Conservation (phyloP, 192 early-diverging fungal species). For the Entomortierella chlamydospora region DNA sequence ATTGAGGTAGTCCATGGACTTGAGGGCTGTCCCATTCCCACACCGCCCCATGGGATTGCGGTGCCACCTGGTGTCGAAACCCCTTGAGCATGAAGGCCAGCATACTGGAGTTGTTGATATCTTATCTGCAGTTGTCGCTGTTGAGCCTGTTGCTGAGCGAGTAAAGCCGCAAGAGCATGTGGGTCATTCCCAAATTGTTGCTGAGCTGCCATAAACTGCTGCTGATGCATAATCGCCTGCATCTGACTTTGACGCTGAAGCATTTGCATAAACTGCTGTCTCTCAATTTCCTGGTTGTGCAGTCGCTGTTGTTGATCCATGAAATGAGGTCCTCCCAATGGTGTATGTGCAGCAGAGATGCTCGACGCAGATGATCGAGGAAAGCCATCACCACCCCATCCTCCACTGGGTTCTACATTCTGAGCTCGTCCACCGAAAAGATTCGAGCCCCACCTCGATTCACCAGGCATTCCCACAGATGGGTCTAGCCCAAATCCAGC, state of each 20-base stretch:
- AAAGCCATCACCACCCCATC: conserved; percentile 42
- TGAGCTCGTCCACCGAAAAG: conserved; percentile 16
- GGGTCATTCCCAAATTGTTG: conserved; percentile 51
- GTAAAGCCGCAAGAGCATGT: conserved; percentile 32
- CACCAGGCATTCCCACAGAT: conserved; percentile 6
- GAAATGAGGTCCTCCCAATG: conserved; percentile 30
- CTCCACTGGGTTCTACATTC: conserved; percentile 7
- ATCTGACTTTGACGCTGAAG: conserved; percentile 46
- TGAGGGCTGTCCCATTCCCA: conserved; percentile 33
- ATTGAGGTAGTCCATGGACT: conserved; percentile 50
- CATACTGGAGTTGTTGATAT: conserved; percentile 40
- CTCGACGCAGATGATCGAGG: conserved; percentile 20
- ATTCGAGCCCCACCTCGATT: conserved; percentile 35
- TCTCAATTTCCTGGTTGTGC: conserved; percentile 55
- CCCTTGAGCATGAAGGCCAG: conserved; percentile 22
- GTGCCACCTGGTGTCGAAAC: conserved; percentile 42
- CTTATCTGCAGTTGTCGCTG: conserved; percentile 51
- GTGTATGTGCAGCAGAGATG: conserved; percentile 32
- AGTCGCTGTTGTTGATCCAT: conserved; percentile 43
- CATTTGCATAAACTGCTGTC: conserved; percentile 50
- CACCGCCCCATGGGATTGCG: conserved; percentile 40
- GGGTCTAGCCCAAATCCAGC: conserved; percentile 23
- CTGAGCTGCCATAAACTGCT: conserved; percentile 51
- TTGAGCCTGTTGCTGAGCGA: conserved; percentile 43
- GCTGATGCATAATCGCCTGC: conserved; percentile 52